phyloP scores from a whole-genome alignment of 1,139 yeast species.

The Debaryomyces sp. region DNA sequence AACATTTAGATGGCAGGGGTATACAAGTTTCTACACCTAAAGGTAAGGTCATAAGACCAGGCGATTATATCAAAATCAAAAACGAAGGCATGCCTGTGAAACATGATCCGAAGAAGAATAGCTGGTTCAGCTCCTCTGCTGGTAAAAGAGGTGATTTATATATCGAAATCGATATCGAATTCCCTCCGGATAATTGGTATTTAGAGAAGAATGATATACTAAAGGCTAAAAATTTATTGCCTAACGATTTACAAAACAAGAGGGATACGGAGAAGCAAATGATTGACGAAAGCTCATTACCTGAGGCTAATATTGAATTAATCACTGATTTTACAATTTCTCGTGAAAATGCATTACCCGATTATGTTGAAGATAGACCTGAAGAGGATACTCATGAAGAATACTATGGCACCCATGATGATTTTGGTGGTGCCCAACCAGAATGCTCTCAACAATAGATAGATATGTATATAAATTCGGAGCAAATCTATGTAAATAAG shows the following conservation, averaged over 20 bases:
- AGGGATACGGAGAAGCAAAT: constrained; percentile 25
- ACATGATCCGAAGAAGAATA: constrained; percentile 24
- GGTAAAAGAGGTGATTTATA: constrained; percentile 70
- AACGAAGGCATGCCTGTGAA: constrained; percentile 88
- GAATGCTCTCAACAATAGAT: constrained; percentile 47
- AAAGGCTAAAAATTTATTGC: constrained; percentile 57
- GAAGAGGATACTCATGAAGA: constrained; percentile 18
- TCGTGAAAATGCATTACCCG: constrained; percentile 34
- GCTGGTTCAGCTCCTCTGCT: constrained; percentile 35
- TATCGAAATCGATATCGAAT: constrained; percentile 69
- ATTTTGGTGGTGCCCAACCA: constrained; percentile 28
- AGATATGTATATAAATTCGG: constrained; percentile 9
- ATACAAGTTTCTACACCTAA: constrained; percentile 63
- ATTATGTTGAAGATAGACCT: constrained; percentile 31
- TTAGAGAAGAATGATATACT: constrained; percentile 62
- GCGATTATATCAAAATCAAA: constrained; percentile 63
- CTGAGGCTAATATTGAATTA: constrained; percentile 44
- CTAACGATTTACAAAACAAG: constrained; percentile 37
- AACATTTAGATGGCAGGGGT: constrained; percentile 82
- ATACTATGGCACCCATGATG: constrained; percentile 12
- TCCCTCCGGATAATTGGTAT: constrained; percentile 85
- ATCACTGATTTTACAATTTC: constrained; percentile 44
- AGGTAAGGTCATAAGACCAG: constrained; percentile 82
- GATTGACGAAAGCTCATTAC: constrained; percentile 28
- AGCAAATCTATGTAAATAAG: constrained; percentile 15